Evolutionary conservation across 1,284 basidiomycete genomes (phyloP).

Genomic region (Inonotus hispidus): DNA sequence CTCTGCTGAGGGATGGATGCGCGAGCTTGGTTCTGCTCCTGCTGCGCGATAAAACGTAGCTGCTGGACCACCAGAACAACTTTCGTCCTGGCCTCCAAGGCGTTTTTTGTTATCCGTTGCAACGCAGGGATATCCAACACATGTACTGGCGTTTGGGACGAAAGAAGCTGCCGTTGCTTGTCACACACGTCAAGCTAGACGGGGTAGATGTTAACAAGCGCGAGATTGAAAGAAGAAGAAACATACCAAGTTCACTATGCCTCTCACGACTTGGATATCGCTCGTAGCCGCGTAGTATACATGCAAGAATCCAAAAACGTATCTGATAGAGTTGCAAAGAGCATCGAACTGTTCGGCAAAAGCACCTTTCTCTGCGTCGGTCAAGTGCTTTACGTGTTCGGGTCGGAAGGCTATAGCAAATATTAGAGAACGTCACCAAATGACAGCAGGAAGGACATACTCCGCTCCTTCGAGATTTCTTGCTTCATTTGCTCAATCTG

Average conservation of each 20-base stretch:
- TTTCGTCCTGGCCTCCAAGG: background rate
- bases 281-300: constrained; percentile 41
- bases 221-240: constrained; percentile 19
- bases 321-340: constrained; percentile 36
- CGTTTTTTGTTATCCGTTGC: constrained; percentile 37
- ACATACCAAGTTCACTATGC: constrained; percentile 49
- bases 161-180: constrained; percentile 45
- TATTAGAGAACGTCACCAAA: background rate
- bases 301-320: constrained; percentile 47
- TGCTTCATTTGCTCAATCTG: background rate
- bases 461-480: background rate
- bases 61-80: background rate
- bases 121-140: constrained; percentile 42
- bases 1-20: background rate
- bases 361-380: constrained; percentile 6
- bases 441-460: background rate
- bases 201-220: constrained; percentile 9
- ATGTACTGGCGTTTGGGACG: constrained; percentile 42
- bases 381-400: background rate
- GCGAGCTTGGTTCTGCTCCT: background rate
- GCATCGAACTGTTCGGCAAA: constrained; percentile 36
- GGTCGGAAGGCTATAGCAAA: background rate
- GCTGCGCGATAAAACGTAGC: background rate
- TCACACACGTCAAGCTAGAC: constrained; percentile 40
- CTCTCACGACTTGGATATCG: constrained; percentile 41